Evolutionary conservation across 441 rosid species (phyloP), one percentile per base, ranked within the genome.

Genomic region (Arabidopsis lyrata): DNA sequence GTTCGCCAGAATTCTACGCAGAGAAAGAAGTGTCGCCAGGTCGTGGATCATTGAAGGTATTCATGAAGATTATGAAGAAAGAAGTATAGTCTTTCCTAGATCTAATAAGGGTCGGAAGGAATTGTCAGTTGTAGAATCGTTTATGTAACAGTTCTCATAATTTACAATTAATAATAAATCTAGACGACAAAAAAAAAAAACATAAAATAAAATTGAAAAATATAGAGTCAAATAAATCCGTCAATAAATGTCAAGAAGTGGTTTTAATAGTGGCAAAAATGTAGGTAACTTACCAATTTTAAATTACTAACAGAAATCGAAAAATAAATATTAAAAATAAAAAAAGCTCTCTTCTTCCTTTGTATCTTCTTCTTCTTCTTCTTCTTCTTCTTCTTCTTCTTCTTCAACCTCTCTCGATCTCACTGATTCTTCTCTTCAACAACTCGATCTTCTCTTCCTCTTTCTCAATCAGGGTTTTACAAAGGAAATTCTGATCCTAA

Each of bases 371-470:
- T n/a, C n/a, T n/a, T n/a, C n/a, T 11, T 29, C 4, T 44, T 36
- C 38, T 35, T 38, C 42, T 38, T 38, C 68, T 12, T 49, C 35
- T 29, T 49, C 3, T 31, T 55, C 44, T 55, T 38, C 35, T 64
- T 50, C 72, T 61, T 72, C 47, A 18, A 78, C 60, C 54, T 48
- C 54, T 48, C 16, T 57, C 72, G 76, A 77, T 70, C 72, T 77
- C 67, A 55, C 72, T 55, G 12, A 66, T 32, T 57, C 27, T 32
- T 49, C 45, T 27, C 45, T 14, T 0, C 4, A 36, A 27, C 59
- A 36, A 63, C 54, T 76, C 56, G 55, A 70, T 69, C 65, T 63
- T 56, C 38, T 53, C 62, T 66, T 60, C 35, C 34, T 31, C 5
- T 11, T 34, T n/a, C 8, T n/a, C 5, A 42, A 24, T 68, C 44